Conservation (phyloP, 148 eudicot species). For the Arctostaphylos glauca region DNA sequence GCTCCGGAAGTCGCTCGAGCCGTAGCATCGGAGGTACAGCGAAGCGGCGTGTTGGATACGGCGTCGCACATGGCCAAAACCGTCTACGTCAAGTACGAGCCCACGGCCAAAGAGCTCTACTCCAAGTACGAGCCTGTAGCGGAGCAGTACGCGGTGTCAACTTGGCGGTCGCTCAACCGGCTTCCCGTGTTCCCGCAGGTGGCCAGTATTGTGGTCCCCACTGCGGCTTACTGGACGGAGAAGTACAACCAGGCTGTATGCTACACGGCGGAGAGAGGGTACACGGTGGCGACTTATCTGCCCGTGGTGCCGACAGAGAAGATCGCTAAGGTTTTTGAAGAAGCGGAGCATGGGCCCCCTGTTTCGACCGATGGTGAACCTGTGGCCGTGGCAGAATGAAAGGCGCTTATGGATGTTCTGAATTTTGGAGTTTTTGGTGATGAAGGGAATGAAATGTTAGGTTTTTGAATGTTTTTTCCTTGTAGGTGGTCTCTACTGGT, state of each 20-base stretch:
- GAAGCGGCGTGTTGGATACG: constrained; percentile 30
- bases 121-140: constrained; percentile 61
- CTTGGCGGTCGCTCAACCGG: constrained; percentile 53
- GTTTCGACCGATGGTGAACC: constrained; percentile 10
- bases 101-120: constrained; percentile 50
- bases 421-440: neutral
- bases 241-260: constrained; percentile 51
- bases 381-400: neutral
- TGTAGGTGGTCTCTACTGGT: neutral
- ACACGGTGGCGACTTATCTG: constrained; percentile 39
- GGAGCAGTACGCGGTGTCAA: constrained; percentile 53
- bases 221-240: constrained; percentile 55
- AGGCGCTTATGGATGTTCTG: neutral
- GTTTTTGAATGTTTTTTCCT: neutral
- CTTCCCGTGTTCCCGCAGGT: constrained; percentile 58
- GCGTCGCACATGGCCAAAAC: constrained; percentile 32
- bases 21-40: constrained; percentile 38
- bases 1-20: constrained; percentile 36
- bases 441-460: neutral
- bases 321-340: constrained; percentile 52
- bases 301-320: constrained; percentile 66
- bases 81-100: constrained; percentile 47
- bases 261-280: constrained; percentile 41
- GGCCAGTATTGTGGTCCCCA: constrained; percentile 54
- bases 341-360: constrained; percentile 19